Conservation (phyloP, 31 red algal genomes). For the Asparagopsis taxiformis region DNA sequence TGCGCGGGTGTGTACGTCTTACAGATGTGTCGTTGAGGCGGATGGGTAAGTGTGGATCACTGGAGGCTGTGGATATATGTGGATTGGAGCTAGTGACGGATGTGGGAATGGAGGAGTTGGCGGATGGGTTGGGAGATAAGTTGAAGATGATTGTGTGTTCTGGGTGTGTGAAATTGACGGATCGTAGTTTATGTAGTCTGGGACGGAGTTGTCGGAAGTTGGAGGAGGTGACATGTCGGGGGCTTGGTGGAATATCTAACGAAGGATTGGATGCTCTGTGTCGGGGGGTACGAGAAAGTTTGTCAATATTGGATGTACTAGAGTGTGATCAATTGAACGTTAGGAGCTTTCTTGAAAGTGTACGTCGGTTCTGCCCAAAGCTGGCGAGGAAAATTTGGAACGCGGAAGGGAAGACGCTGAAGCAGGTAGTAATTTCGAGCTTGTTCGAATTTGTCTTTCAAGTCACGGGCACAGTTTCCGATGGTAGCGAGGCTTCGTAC, state of each 20-base stretch:
- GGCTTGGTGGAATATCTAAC: conserved; percentile 21
- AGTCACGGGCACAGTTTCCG: conserved; percentile 34
- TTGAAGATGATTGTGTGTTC: conserved; percentile 21
- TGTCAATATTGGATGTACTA: conserved; percentile 36
- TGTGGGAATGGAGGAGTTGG: conserved; percentile 7
- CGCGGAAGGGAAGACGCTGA: conserved; percentile 35
- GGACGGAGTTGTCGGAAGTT: conserved; percentile 26
- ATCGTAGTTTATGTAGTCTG: conserved; percentile 7
- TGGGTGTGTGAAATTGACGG: conserved; percentile 12
- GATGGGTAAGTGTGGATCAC: conserved; percentile 10
- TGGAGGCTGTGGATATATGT: conserved; percentile 16
- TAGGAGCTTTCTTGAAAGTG: conserved; percentile 38
- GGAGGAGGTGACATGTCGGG: conserved; percentile 34
- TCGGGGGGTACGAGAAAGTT: conserved; percentile 19
- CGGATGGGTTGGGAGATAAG: neutral
- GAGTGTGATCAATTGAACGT: conserved; percentile 47
- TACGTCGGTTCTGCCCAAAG: conserved; percentile 29
- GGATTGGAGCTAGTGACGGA: conserved; percentile 16
- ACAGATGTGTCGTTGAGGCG: conserved; percentile 27
- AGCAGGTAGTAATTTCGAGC: conserved; percentile 33
- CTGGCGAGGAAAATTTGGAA: conserved; percentile 28
- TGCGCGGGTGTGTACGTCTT: conserved; percentile 27
- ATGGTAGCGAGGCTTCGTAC: conserved; percentile 37
- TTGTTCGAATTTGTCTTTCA: conserved; percentile 48
- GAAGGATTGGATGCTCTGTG: conserved; percentile 43